phyloP scores from a whole-genome alignment of 768 basidiomycete species.

The Leccinum subgranulosum region DNA sequence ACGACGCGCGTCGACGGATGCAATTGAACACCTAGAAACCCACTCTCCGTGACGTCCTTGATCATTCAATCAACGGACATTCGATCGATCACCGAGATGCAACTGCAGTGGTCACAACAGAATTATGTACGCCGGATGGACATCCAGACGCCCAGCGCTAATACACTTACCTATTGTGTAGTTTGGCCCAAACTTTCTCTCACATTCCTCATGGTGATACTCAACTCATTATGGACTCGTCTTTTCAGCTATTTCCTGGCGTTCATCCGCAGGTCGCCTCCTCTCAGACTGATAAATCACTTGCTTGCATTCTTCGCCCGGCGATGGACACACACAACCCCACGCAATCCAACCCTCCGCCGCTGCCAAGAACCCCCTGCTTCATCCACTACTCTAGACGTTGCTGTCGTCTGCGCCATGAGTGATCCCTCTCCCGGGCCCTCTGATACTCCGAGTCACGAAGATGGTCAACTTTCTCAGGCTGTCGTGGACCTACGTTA shows the following conservation, averaged over 20 bases:
- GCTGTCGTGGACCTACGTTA: neutral
- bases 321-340: neutral
- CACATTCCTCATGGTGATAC: neutral
- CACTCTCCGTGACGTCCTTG: too few relatives aligned
- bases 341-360: neutral
- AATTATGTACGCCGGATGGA: too few relatives aligned
- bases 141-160: too few relatives aligned
- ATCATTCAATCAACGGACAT: too few relatives aligned
- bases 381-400: neutral
- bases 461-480: constrained; percentile 6
- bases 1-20: too few relatives aligned
- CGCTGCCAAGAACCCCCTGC: neutral
- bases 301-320: constrained; percentile 1
- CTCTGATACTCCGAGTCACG: neutral
- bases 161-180: too few relatives aligned
- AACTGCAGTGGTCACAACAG: too few relatives aligned
- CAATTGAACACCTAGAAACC: too few relatives aligned
- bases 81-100: too few relatives aligned
- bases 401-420: constrained; percentile 14
- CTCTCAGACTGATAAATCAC: neutral
- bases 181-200: too few relatives aligned
- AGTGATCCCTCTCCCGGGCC: constrained; percentile 2
- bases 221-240: neutral
- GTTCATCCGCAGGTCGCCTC: neutral
- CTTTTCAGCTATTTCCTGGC: neutral